phyloP scores from a whole-genome alignment of 257 asterid species.

The Nicotiana otophora region DNA sequence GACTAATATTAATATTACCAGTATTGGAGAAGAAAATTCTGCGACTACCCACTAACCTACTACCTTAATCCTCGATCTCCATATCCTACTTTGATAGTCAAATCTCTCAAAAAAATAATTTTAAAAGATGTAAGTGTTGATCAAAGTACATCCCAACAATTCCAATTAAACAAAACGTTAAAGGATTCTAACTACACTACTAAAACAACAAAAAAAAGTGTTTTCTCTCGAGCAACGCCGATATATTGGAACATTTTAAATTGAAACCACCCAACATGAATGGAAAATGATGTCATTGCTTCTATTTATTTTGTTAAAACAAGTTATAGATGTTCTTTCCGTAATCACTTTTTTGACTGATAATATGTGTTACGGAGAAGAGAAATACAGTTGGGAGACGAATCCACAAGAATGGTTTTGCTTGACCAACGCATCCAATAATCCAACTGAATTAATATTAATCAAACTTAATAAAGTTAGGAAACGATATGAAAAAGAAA shows the following conservation, averaged over 20 bases:
- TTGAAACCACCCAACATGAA: neutral
- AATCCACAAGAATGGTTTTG: neutral
- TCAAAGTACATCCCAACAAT: neutral
- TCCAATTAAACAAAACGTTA: neutral
- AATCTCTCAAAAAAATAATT: neutral
- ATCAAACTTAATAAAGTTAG: neutral
- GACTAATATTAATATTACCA: too few species aligned
- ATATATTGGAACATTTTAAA: neutral
- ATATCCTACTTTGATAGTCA: neutral
- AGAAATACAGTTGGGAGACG: neutral
- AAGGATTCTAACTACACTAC: neutral
- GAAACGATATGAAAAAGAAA: neutral
- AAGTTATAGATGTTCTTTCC: neutral
- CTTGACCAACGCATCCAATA: neutral
- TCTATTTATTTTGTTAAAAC: neutral
- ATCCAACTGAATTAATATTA: neutral
- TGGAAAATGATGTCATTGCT: neutral
- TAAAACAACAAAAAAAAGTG: neutral
- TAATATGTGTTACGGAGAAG: neutral
- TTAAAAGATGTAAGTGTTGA: neutral
- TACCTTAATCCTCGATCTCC: too few species aligned
- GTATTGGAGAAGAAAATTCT: too few species aligned
- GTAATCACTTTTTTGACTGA: constrained; percentile 9
- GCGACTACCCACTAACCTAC: too few species aligned
- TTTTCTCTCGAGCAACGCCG: neutral